Evolutionary conservation across 176 grass and related monocot genomes (phyloP), one percentile per base, ranked within the genome.

Genomic region (Phoenix dactylifera): DNA sequence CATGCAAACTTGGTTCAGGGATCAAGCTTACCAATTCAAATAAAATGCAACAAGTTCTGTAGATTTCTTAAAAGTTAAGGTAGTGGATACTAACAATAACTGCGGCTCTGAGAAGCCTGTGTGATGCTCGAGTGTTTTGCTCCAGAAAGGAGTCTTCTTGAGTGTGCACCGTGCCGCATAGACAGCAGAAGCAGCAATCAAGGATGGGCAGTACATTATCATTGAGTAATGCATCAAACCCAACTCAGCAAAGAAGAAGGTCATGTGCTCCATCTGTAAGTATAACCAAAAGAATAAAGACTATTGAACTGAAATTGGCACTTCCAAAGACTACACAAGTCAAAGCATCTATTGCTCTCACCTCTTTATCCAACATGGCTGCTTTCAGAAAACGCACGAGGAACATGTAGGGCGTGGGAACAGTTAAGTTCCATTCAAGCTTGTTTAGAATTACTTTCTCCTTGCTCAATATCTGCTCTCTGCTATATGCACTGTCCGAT

Each of bases 161-260:
- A 85, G 65, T 24, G 78, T 70, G 24, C 73, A 68, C 44, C 73
- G 83, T n/a, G 77, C 83, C 23, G 73, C 54, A 18, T 65, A 79
- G 29, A 76, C 15, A 44, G 35, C 35, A 14, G 35, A 44, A 14
- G 35, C 35, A 3, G 35, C 35, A 9, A 44, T 44, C 35, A 81
- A 6, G 28, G 88, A 92, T 29, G 88, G 80, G 6, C 68, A 15
- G 22, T 75, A 87, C 19, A 64, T 18, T 5, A 92, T 65, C 68
- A 84, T 83, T 3, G 65, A 60, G 60, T 86, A 79, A 60, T 91
- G 65, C 51, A 83, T 70, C 73, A 92, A 54, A 30, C 72, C 69
- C 18, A 92, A 79, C 49, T 92, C 88, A 49, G 88, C 63, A 26
- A 83, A 83, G 71, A 84, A 92, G 75, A 83, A 83, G n/a, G 74